Evolutionary conservation across 2,329 filamentous ascomycete species (phyloP).

Genomic region (Scolecobasidium constrictum): DNA sequence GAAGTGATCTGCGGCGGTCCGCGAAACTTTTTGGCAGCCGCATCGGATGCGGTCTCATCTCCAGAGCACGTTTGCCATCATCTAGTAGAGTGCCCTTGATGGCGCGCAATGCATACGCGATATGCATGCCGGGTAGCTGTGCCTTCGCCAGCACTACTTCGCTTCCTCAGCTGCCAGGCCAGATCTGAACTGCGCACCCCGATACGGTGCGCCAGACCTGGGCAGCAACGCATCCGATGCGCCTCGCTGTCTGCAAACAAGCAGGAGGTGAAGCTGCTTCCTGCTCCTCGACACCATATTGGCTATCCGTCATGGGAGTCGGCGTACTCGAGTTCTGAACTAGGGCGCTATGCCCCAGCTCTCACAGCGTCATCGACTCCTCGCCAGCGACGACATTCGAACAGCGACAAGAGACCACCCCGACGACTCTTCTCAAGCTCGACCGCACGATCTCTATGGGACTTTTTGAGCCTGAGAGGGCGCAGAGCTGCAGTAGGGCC

Average conservation of each 20-base stretch:
- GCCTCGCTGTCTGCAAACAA: neutral
- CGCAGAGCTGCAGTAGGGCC: constrained; percentile 23
- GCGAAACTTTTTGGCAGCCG: too few species aligned
- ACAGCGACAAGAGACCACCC: neutral
- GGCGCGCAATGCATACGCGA: constrained; percentile 7
- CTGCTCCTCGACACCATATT: constrained; percentile 3
- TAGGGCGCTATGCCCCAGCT: neutral
- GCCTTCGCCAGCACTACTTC: constrained; percentile 5
- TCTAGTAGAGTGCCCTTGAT: constrained; percentile 4
- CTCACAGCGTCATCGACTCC: neutral
- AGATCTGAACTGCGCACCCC: neutral
- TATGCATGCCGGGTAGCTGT: constrained; percentile 2
- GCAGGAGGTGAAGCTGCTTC: constrained; percentile 6
- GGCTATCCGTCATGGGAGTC: neutral
- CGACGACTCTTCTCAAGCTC: constrained; percentile 7
- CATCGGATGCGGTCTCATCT: too few species aligned
- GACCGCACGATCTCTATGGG: constrained; percentile 1
- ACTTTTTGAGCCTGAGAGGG: constrained; percentile 15
- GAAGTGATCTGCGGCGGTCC: too few species aligned
- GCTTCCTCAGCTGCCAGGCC: constrained; percentile 6
- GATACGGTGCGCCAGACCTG: neutral
- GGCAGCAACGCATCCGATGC: neutral
- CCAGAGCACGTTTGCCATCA: too few species aligned
- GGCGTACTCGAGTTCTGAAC: neutral
- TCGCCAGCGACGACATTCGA: constrained; percentile 1